Evolutionary conservation across 2,329 filamentous ascomycete genomes (phyloP), one percentile per base, ranked within the genome.

Genomic region (Pyricularia pennisetigena): DNA sequence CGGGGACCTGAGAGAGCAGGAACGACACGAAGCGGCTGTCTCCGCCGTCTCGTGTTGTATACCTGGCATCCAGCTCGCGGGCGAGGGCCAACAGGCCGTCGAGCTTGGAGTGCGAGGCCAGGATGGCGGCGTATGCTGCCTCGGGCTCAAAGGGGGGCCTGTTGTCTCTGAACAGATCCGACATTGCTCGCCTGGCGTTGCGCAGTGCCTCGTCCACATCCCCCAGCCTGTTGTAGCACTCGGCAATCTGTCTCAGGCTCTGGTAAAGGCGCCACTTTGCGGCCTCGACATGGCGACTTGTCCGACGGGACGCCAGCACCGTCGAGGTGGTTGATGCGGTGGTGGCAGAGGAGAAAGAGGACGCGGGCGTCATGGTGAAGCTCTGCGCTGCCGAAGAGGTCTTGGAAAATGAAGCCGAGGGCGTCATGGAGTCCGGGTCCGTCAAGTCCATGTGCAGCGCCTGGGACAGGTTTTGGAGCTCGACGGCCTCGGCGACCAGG

Each of bases 251-350:
- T 16, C 57, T 20, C 8, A 64, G 59, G 59, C 41, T 67, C 32
- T 67, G 54, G 16, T 67, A 67, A 2, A 67, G 59, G 1, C 66
- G 66, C 66, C 66, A 67, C 20, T 64, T 67, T n/a, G 66, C 57
- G 23, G 16, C 30, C 12, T 28, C 24, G 23, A 63, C 20, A 14
- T 63, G 28, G 4, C 66, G 66, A 14, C 35, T 63, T 26, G 30
- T 49, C 7, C 16, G 35, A 14, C 24, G 32, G 28, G 66, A 62
- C 12, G 59, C 59, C 4, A 62, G 59, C 23, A 62, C 59, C 3
- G 59, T 62, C 24, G 59, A 62, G 59, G 59, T 62, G 24, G 59
- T 62, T 4, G 59, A 26, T 26, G 24, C 28, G 10, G 59, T 62
- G 3, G 26, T 57, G 4, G 23, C 54, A 12, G 65, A 66, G 3